Base-by-base conservation (phyloP, 805 yeast species). In the Lachancea meyersii region DNA sequence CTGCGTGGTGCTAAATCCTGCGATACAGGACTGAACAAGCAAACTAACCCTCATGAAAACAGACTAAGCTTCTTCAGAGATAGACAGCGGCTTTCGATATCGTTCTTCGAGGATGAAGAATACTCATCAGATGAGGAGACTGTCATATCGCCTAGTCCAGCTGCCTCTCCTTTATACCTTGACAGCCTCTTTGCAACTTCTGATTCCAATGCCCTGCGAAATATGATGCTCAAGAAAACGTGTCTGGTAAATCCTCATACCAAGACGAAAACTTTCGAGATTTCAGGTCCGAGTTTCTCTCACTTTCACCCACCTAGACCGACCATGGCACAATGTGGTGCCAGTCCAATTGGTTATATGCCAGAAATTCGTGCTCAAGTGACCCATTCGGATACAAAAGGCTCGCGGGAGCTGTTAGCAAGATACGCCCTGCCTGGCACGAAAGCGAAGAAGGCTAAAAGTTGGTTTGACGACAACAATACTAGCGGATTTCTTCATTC, bases 81-180 rank as follows among this genome's bases (percentile, higher is more conserved):
- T n/a, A 57, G 56, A 20, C 62, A 63, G 31, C 52, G 67, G 23
- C 42, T 63, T n/a, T 63, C 67, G 1, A 51, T 61, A 6, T 54
- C 63, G 2, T 44, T 61, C 18, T 54, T 58, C 24, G 61, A 58
- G 24, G 61, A 58, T 28, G 40, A 39, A 21, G 46, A 51, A 10
- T 46, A 47, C 20, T 43, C 39, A 18, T 52, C 56, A 3, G 60
- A 55, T 32, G 57, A 55, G 32, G 56, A 52, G 35, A 55, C 60
- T 3, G 53, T 55, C 4, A 53, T 53, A 8, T 55, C 58, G 7
- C 35, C 42, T 6, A 43, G 49, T 30, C 51, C 52, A 18, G 23
- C 22, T 20, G 11, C 22, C 8, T 8, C 41, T 2, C 30, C 41
- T 13, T 27, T 37, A 36, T 30, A 37, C 30, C 22, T 36, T 9